Evolutionary conservation across 2,329 filamentous ascomycete genomes (phyloP).

Genomic region (Raffaelea ambrosiae): DNA sequence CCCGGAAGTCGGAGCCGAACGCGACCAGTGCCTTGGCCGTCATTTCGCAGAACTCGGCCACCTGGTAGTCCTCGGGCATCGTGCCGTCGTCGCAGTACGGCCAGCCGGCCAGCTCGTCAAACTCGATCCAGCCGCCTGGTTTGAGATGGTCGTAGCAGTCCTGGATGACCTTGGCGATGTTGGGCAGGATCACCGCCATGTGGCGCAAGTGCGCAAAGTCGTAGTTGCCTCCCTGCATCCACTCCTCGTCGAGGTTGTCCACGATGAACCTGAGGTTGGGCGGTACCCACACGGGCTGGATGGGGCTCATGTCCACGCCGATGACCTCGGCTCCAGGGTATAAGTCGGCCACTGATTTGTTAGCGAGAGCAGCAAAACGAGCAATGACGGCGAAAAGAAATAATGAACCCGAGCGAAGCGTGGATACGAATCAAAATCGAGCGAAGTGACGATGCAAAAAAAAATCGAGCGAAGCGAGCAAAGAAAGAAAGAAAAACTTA

Average conservation of each 20-base stretch:
- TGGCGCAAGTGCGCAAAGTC: conserved; percentile 46
- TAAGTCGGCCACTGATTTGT: conserved; percentile 2
- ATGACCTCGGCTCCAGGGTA: conserved; percentile 8
- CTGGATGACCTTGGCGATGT: conserved; percentile 33
- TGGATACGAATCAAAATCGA: too few relatives aligned
- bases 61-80: conserved; percentile 30
- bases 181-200: conserved; percentile 38
- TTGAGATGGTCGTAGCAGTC: conserved; percentile 26
- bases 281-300: conserved; percentile 51
- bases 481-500: too few relatives aligned
- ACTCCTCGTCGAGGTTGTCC: conserved; percentile 39
- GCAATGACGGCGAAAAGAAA: neutral
- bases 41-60: conserved; percentile 22
- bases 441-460: too few relatives aligned
- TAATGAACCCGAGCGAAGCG: neutral
- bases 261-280: conserved; percentile 66
- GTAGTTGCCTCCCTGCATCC: conserved; percentile 24
- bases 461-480: too few relatives aligned
- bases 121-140: conserved; percentile 46
- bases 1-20: conserved; percentile 27
- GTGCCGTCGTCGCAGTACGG: conserved; percentile 19
- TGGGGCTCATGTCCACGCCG: conserved; percentile 30
- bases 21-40: conserved; percentile 19
- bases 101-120: conserved; percentile 34
- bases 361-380: neutral